Evolutionary conservation across 257 asterid genomes (phyloP).

Genomic region (Primulina tabacum): DNA sequence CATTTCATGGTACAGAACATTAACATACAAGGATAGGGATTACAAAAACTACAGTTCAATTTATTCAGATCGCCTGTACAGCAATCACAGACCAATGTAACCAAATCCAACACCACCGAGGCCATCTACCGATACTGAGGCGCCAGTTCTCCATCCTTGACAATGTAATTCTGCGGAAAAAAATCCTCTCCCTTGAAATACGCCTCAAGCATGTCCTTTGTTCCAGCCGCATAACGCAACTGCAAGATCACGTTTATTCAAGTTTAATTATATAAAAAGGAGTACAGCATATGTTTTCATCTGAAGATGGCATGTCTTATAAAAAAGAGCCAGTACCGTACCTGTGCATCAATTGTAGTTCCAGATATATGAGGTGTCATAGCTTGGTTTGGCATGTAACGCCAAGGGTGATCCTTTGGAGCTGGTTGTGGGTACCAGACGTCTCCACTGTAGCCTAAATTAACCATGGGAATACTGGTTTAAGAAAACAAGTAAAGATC

Average conservation of each 20-base stretch:
- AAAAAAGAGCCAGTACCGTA: conserved; percentile 14
- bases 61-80: conserved; percentile 20
- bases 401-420: conserved; percentile 99
- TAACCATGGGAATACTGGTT: neutral
- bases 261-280: neutral
- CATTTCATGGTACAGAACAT: neutral
- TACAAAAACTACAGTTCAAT: neutral
- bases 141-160: conserved; percentile 95
- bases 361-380: conserved; percentile 99
- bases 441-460: conserved; percentile 91
- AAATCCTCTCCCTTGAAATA: conserved; percentile 97
- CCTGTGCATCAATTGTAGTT: conserved; percentile 97
- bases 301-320: neutral
- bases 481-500: neutral
- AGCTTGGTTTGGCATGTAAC: conserved; percentile 99
- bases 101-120: conserved; percentile 12
- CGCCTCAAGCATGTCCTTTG: conserved; percentile 89
- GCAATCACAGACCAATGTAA: neutral
- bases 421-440: conserved; percentile 99
- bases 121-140: conserved; percentile 73
- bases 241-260: conserved; percentile 29
- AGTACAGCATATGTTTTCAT: neutral
- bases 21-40: neutral
- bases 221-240: conserved; percentile 94
- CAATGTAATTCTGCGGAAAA: conserved; percentile 79